Evolutionary conservation across 495 filamentous ascomycete species (phyloP), one percentile per base, ranked within the genome.

Genomic region (Staphylotrichum tortipilum): DNA sequence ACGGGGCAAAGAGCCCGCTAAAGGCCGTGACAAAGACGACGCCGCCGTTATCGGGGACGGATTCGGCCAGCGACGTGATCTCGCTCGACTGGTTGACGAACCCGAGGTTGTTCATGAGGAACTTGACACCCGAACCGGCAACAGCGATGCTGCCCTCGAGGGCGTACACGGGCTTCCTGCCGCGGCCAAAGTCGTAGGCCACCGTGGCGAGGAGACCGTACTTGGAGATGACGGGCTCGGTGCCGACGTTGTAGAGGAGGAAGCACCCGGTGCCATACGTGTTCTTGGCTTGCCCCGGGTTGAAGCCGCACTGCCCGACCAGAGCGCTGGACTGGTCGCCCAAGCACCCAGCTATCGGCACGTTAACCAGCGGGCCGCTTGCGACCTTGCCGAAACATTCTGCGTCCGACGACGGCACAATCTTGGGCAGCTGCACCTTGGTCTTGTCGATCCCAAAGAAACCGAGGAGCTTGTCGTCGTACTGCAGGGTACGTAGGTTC

Each of bases 241-340:
- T 77, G 43, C 91, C 91, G 46, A 94, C 89, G 62, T 97, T 95
- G 63, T 94, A 95, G 3, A 97, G 77, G 47, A 97, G 74, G 73
- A 97, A 97, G 65, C 90, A 95, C 24, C 91, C 91, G 2, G 91
- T 97, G 34, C 91, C 91, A 53, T 95, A 97, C 1, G 91, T 97
- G 63, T 95, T 95, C 74, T 97, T 97, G 33, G 91, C 91, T 55
- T 77, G 77, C 41, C 91, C 91, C 1, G 89, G 84, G 11, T 73
- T 81, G 67, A 95, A 95, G 21, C 85, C 89, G 61, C 88, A 86
- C 64, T 97, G 90, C 35, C 91, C 91, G 34, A 97, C 90, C 39
- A 97, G 67, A 6, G 91, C 91, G 39, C 88, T 82, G 31, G 90
- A 94, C 65, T 97, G 91, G 64, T 97, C 91, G 47, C 90, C 90